Percentiles rank a stretch among this genome's conserved stretches.
These are phyloP conservation scores for Schizothecium vesticola DNA, from an alignment of 495 filamentous ascomycete species.

Conservation along the genomic window DNA sequence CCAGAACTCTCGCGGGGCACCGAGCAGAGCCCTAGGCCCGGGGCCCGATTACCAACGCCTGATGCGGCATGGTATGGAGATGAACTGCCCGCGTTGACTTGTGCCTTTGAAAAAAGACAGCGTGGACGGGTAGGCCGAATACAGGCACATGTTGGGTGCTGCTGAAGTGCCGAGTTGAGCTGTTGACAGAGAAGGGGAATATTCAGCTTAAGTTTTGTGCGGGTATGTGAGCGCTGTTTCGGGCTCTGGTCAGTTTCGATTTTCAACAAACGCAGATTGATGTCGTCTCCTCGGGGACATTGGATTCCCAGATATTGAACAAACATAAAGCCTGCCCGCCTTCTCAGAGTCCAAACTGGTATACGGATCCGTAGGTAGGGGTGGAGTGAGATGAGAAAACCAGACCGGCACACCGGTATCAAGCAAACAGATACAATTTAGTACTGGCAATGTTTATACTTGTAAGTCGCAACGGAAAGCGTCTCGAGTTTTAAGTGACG, in stretches of 20 bases:
- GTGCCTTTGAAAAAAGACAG: background rate
- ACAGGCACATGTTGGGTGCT: no score
- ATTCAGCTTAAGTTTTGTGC: background rate
- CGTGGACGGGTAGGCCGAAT: background rate
- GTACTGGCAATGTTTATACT: background rate
- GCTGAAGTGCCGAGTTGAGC: background rate
- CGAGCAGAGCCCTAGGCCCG: background rate
- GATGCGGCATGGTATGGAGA: background rate
- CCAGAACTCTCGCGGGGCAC: conserved; percentile 2
- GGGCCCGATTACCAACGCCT: background rate
- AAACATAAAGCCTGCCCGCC: background rate
- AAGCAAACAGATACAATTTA: no score
- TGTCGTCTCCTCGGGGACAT: background rate
- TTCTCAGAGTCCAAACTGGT: background rate
- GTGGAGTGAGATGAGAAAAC: background rate
- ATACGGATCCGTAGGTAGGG: no score
- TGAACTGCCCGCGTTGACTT: background rate
- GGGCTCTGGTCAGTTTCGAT: background rate
- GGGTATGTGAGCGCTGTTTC: background rate
- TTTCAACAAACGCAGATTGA: background rate
- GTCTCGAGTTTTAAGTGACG: background rate
- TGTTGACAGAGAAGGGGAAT: background rate
- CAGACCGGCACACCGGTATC: background rate
- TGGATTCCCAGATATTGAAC: background rate
- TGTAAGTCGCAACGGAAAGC: no score